Conservation (phyloP, 371 early-diverging fungal species). For the Dipsacomyces acuminosporus region DNA sequence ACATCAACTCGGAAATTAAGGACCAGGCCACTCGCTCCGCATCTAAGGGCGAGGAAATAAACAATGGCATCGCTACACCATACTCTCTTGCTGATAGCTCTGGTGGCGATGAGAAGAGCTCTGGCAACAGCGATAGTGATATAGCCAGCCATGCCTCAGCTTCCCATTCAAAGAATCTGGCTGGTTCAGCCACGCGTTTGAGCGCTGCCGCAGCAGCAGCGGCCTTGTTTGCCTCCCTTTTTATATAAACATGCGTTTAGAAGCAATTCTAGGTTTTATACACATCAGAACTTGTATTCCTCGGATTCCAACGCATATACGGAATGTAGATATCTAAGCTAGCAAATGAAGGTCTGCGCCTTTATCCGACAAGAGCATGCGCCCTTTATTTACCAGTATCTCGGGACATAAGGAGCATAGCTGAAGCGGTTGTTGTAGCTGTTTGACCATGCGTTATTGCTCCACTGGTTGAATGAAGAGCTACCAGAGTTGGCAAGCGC, state of each 20-base stretch:
- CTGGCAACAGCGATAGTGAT: not conserved
- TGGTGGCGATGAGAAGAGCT: not conserved
- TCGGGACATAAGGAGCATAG: too few relatives aligned
- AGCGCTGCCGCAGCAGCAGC: too few relatives aligned
- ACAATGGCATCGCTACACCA: not conserved
- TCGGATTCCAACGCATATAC: too few relatives aligned
- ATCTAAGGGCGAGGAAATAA: not conserved
- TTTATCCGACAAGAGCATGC: too few relatives aligned
- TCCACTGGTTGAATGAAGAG: conserved; percentile 25
- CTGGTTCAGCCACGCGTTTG: too few relatives aligned
- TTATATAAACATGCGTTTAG: too few relatives aligned
- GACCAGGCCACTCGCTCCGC: not conserved
- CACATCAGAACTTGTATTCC: too few relatives aligned
- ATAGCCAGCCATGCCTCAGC: not conserved
- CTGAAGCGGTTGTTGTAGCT: conserved; percentile 10
- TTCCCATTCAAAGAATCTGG: too few relatives aligned
- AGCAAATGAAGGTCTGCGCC: too few relatives aligned
- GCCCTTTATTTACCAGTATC: conserved; percentile 24
- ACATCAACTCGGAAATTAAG: conserved; percentile 1
- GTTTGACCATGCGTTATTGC: conserved; percentile 29
- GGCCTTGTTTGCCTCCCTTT: too few relatives aligned
- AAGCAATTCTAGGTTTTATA: too few relatives aligned
- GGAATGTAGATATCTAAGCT: too few relatives aligned
- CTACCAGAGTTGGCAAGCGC: conserved; percentile 16
- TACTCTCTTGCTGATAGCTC: conserved; percentile 1